phyloP scores from a whole-genome alignment of 2,329 filamentous ascomycete genomes.

The Alternaria postmessia region DNA sequence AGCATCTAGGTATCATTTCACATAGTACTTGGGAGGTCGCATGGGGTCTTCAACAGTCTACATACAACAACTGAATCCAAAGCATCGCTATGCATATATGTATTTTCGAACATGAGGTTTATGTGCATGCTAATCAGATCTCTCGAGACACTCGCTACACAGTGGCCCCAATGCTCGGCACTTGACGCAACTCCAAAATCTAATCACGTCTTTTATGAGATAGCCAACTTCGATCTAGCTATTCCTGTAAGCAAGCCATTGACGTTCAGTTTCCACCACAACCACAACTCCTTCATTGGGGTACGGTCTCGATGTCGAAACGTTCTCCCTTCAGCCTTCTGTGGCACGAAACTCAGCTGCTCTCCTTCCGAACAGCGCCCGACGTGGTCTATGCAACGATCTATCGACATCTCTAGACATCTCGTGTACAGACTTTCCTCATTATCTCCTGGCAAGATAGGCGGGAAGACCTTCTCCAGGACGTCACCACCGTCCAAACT shows the following conservation, averaged over 20 bases:
- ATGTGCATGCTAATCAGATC: too few relatives aligned
- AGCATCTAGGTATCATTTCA: too few relatives aligned
- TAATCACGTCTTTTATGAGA: too few relatives aligned
- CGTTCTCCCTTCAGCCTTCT: background rate
- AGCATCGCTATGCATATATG: too few relatives aligned
- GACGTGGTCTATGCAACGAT: background rate
- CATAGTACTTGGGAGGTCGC: accelerated
- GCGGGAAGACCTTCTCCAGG: background rate
- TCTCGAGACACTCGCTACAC: too few relatives aligned
- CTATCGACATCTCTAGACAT: background rate
- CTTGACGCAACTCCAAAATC: too few relatives aligned
- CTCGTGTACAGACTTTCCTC: background rate
- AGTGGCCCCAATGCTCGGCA: too few relatives aligned
- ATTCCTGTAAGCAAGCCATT: background rate
- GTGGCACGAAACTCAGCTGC: background rate
- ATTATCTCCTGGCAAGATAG: background rate
- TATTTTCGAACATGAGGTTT: too few relatives aligned
- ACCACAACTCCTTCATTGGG: background rate
- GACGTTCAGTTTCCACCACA: background rate
- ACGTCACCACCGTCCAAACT: background rate
- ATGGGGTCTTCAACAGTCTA: too few relatives aligned
- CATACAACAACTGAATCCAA: too few relatives aligned
- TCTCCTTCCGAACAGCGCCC: background rate
- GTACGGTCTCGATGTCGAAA: background rate
- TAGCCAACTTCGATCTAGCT: background rate